Percentiles rank a stretch among this genome's conserved stretches.
phyloP scores from a whole-genome alignment of 306 rosid species.

The Cucumis cinereus region DNA sequence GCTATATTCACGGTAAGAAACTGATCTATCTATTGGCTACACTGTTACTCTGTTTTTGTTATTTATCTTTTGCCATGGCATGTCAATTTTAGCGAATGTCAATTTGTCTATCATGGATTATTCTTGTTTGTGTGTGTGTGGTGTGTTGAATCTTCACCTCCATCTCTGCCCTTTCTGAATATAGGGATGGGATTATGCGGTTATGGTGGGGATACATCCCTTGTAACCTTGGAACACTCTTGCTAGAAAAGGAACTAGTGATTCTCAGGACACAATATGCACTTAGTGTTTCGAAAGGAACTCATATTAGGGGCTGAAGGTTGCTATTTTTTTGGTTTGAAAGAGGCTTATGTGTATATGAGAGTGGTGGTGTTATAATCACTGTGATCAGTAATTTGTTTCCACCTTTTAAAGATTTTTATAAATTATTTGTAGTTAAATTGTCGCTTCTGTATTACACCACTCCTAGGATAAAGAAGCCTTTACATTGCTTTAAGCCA shows the following conservation, averaged over 20 bases:
- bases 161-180: background rate
- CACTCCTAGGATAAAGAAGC: background rate
- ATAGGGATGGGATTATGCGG: background rate
- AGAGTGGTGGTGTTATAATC: background rate
- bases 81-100: background rate
- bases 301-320: background rate
- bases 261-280: background rate
- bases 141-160: background rate
- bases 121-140: background rate
- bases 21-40: background rate
- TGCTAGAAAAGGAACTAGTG: background rate
- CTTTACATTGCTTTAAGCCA: background rate
- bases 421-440: background rate
- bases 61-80: background rate
- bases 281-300: background rate
- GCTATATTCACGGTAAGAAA: slow-evolving; percentile 72
- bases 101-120: background rate
- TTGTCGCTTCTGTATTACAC: background rate
- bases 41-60: background rate
- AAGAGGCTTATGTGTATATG: background rate
- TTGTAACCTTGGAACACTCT: background rate
- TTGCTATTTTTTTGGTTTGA: background rate
- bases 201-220: background rate
- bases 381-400: background rate
- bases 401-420: background rate